Base-by-base conservation (phyloP, 2,329 filamentous ascomycete species). In the Epichloe sylvatica region DNA sequence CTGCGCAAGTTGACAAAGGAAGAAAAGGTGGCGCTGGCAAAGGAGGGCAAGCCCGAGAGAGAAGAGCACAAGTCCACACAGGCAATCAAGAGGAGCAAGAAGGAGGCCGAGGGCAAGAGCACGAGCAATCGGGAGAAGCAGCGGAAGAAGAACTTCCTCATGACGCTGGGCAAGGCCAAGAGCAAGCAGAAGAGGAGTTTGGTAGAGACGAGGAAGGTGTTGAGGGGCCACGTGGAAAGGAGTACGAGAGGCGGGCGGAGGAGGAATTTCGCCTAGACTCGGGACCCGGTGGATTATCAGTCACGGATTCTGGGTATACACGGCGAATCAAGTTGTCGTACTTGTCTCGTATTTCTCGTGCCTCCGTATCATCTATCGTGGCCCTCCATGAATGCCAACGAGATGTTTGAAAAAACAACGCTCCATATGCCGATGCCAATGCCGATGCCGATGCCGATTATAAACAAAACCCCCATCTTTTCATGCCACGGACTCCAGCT, bases 121-220 rank as follows among this genome's bases (percentile, higher is more conserved):
- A 90, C 88, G 37, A 97, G 91, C 56, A 98, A 98, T 70, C 86
- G 86, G 71, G 92, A 98, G 74, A 98, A 98, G 79, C 81, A 86
- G 40, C 76, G 91, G 58, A 88, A 87, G 77, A 98, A 98, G 85
- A 98, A 98, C 68, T 94, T 98, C 70, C 65, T 98, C 60, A 98
- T 98, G 92, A 97, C 91, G 38, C 70, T 98, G 52, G 87, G 91
- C 52, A 97, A 98, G 74, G 92, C 92, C 11, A 94, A 92, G 75
- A 79, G 77, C 57, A 98, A 97, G 76, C 84, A 92, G 62, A 96
- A 96, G 82, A 78, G 90, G 62, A 95, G 88, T 77, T 71, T 98
- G 67, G 80, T 86, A 12, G 84, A 96, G 69, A 89, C 88, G 55
- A 80, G 79, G 62, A 88, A 84, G 70, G 80, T 89, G 36, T 68